Percentiles rank a stretch among this genome's conserved stretches.
Evolutionary conservation across 1,139 yeast genomes (phyloP).

Genomic region (Nadsonia starkeyi-henricii): DNA sequence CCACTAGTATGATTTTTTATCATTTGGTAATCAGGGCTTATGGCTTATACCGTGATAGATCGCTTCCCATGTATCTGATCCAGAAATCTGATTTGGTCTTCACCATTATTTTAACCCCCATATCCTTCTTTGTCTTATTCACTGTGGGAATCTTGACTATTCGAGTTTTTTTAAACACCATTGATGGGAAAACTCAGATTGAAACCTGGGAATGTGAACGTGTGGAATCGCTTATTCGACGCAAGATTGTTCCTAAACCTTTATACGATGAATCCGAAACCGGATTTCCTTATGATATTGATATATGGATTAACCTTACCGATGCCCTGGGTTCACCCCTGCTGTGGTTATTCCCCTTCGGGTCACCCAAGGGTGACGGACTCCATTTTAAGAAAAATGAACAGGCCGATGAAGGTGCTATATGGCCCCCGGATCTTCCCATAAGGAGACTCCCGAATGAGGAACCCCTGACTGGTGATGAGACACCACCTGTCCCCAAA

Average conservation of each 20-base stretch:
- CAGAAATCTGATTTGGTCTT: constrained; percentile 40
- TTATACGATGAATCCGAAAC: constrained; percentile 1
- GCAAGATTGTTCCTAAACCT: constrained; percentile 10
- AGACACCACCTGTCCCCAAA: constrained; percentile 4
- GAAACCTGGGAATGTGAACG: constrained; percentile 90
- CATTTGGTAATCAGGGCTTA: constrained; percentile 31
- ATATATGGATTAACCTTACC: constrained; percentile 36
- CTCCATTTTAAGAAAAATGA: constrained; percentile 41
- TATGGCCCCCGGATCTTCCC: constrained; percentile 76
- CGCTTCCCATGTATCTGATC: constrained; percentile 47
- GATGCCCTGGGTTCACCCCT: constrained; percentile 24
- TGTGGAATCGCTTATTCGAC: constrained; percentile 48
- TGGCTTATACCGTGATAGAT: constrained; percentile 37
- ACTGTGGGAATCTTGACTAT: constrained; percentile 45
- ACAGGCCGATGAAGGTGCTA: constrained; percentile 34
- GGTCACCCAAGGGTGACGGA: constrained; percentile 42
- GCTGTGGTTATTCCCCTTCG: constrained; percentile 61
- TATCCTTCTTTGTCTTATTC: constrained; percentile 43
- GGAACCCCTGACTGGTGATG: constrained; percentile 2
- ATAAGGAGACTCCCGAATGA: constrained; percentile 1
- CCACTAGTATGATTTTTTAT: constrained; percentile 37
- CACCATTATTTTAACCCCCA: constrained; percentile 41
- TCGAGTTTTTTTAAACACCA: constrained; percentile 43
- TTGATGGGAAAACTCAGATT: constrained; percentile 76
- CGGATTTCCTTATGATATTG: constrained; percentile 69